A percentile compares a stretch with the other conserved stretches of the same genome.
Conservation (phyloP, 768 basidiomycete genomes). For the Leccinum imitatum region DNA sequence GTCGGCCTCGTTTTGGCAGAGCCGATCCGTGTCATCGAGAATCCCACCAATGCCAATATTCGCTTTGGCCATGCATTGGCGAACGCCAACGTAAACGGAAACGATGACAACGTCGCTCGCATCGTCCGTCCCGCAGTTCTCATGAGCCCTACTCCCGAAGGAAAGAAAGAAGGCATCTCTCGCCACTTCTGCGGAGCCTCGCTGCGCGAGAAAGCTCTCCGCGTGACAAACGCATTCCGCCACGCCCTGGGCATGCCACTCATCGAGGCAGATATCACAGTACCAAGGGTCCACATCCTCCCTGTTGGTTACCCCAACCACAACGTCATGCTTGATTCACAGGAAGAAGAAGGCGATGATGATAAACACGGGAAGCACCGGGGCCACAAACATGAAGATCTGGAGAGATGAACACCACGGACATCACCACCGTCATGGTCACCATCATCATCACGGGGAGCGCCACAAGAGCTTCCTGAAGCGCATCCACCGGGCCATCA, state of each 20-base stretch:
- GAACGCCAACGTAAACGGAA: slow-evolving; percentile 31
- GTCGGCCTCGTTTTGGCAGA: slow-evolving; percentile 44
- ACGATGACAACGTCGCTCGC: slow-evolving; percentile 26
- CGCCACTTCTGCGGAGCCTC: slow-evolving; percentile 35
- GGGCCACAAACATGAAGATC: neutral
- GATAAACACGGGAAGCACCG: slow-evolving; percentile 15
- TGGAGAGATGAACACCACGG: slow-evolving; percentile 3
- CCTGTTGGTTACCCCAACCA: slow-evolving; percentile 15
- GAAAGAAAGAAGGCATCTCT: slow-evolving; percentile 10
- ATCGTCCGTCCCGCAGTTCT: slow-evolving; percentile 16
- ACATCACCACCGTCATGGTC: slow-evolving; percentile 16
- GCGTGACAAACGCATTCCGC: slow-evolving; percentile 55
- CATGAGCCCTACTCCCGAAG: slow-evolving; percentile 9
- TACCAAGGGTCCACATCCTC: slow-evolving; percentile 30
- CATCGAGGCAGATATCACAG: slow-evolving; percentile 34
- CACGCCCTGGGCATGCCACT: slow-evolving; percentile 53
- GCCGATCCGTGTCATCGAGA: slow-evolving; percentile 49
- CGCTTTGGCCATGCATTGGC: slow-evolving; percentile 41
- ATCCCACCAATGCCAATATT: slow-evolving; percentile 34
- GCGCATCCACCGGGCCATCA: slow-evolving; percentile 65
- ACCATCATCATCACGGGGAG: slow-evolving; percentile 14
- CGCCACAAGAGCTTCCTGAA: slow-evolving; percentile 49
- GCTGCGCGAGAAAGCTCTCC: slow-evolving; percentile 48
- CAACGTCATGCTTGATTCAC: slow-evolving; percentile 1
- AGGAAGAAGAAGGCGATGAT: slow-evolving; percentile 7